A percentile compares a stretch with the other conserved stretches of the same genome.
Conservation (phyloP, 2,329 filamentous ascomycete species). For the Hymenotorrendiella dingleyae region DNA sequence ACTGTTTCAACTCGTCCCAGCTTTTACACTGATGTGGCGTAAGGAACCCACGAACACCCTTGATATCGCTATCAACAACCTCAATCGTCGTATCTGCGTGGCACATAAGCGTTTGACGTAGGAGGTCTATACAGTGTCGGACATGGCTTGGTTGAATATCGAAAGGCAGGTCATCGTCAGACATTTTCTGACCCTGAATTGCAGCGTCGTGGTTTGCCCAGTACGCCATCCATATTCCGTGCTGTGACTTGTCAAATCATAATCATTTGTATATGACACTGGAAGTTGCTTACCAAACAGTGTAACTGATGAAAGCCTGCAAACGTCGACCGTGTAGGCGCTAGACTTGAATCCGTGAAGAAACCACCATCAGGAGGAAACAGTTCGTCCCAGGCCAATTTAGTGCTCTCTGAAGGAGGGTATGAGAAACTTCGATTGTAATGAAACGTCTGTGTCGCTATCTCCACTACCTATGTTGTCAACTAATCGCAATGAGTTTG, state of each 20-base stretch:
- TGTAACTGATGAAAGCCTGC: not conserved
- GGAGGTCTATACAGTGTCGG: conserved; percentile 3
- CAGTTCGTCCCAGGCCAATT: not conserved
- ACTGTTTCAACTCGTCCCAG: not conserved
- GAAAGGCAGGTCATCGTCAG: not conserved
- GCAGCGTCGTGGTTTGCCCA: not conserved
- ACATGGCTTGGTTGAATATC: not conserved
- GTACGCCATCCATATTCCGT: not conserved
- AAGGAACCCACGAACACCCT: not conserved
- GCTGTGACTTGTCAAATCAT: not conserved
- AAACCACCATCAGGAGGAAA: not conserved
- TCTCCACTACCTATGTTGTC: conserved; percentile 1
- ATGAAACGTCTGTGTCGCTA: not conserved
- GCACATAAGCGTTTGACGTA: conserved; percentile 3
- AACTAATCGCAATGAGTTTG: no score
- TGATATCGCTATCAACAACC: not conserved
- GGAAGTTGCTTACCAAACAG: not conserved
- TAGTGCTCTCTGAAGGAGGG: not conserved
- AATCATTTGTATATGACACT: not conserved
- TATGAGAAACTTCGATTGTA: conserved; percentile 2
- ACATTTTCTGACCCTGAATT: not conserved
- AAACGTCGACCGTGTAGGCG: not conserved
- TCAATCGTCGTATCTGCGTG: conserved; percentile 3
- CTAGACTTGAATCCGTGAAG: not conserved
- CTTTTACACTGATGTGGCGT: not conserved